A percentile compares a stretch with the other conserved stretches of the same genome.
These are phyloP conservation scores for Nemania sp. DNA, from an alignment of 2,329 filamentous ascomycete genomes.

Conservation along the genomic window DNA sequence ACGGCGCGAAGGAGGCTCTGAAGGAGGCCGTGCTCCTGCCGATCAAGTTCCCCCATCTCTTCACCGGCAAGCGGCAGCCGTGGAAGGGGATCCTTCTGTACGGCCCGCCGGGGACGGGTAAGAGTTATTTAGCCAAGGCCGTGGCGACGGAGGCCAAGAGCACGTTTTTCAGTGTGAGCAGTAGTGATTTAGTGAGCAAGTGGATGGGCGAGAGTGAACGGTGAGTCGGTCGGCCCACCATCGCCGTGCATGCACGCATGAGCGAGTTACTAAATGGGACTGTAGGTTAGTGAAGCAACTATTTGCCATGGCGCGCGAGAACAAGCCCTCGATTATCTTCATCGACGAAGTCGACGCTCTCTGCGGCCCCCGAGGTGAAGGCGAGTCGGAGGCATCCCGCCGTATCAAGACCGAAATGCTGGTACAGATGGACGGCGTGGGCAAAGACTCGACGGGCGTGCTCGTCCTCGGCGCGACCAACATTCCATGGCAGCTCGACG, in stretches of 20 bases:
- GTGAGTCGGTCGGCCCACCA: conserved; percentile 52
- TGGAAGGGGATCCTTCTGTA: conserved; percentile 99
- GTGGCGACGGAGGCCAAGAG: conserved; percentile 98
- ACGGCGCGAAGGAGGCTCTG: conserved; percentile 91
- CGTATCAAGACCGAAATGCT: conserved; percentile 98
- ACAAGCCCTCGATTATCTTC: conserved; percentile 97
- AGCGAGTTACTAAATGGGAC: conserved; percentile 28
- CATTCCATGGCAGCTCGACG: conserved; percentile 97
- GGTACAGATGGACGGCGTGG: conserved; percentile 99
- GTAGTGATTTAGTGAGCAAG: conserved; percentile 95
- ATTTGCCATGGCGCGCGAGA: conserved; percentile 97
- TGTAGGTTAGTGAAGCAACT: conserved; percentile 88
- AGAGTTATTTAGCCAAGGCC: conserved; percentile 95
- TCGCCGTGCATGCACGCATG: conserved; percentile 33
- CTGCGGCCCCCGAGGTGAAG: conserved; percentile 89
- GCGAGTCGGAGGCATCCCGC: conserved; percentile 94
- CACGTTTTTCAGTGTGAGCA: conserved; percentile 98
- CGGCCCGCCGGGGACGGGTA: conserved; percentile 94
- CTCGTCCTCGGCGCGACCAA: conserved; percentile 96
- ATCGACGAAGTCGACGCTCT: conserved; percentile 98
- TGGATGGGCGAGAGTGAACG: conserved; percentile 99
- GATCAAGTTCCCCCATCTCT: conserved; percentile 97
- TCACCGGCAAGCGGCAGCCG: conserved; percentile 92
- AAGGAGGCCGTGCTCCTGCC: conserved; percentile 98
- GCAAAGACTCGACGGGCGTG: conserved; percentile 91